phyloP scores from a whole-genome alignment of 306 rosid genomes.

The Gynostemma pentaphyllum region DNA sequence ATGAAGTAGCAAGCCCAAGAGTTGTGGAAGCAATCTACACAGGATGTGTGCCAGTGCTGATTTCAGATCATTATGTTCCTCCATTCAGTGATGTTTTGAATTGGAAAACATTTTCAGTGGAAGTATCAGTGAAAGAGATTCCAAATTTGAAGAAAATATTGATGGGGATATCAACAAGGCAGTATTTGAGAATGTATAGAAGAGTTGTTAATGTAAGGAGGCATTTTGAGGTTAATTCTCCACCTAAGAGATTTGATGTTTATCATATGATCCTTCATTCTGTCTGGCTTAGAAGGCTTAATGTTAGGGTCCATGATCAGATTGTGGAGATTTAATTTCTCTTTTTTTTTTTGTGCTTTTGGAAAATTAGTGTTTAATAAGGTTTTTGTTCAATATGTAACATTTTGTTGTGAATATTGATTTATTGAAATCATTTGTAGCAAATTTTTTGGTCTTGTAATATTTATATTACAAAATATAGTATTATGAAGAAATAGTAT shows the following conservation, averaged over 20 bases:
- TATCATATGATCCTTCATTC: slow-evolving; percentile 95
- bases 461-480: no score
- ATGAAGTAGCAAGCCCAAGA: slow-evolving; percentile 85
- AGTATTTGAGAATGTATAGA: slow-evolving; percentile 62
- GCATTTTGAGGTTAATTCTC: slow-evolving; percentile 68
- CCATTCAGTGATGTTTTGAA: slow-evolving; percentile 73
- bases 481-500: no score
- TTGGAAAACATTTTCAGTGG: slow-evolving; percentile 71
- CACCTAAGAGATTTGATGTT: slow-evolving; percentile 63
- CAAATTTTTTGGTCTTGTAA: no score
- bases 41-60: slow-evolving; percentile 73
- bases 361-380: no score
- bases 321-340: not conserved
- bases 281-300: slow-evolving; percentile 79
- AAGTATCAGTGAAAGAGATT: slow-evolving; percentile 46
- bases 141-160: slow-evolving; percentile 66
- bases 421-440: no score
- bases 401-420: no score
- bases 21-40: slow-evolving; percentile 87
- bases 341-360: no score
- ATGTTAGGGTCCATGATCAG: slow-evolving; percentile 25
- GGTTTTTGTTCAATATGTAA: no score
- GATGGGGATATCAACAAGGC: slow-evolving; percentile 31
- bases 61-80: slow-evolving; percentile 75
- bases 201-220: slow-evolving; percentile 50